Conservation (phyloP, 169 alveolate species). For the Plasmodium yoelii region DNA sequence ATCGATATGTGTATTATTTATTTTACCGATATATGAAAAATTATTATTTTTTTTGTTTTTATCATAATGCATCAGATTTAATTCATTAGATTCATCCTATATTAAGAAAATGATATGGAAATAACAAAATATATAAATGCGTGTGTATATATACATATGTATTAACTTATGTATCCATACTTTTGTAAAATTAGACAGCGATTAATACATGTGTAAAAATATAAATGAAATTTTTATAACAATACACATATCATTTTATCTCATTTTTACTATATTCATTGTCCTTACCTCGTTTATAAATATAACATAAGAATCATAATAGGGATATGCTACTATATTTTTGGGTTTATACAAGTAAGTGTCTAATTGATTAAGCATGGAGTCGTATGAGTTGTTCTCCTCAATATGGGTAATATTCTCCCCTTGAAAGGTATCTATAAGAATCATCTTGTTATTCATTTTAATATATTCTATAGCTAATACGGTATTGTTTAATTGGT, state of each 20-base stretch:
- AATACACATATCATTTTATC: neutral
- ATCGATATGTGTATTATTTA: slow-evolving; percentile 54
- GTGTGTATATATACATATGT: neutral
- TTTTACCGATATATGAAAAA: slow-evolving; percentile 44
- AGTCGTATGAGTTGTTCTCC: slow-evolving; percentile 13
- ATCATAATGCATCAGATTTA: slow-evolving; percentile 31
- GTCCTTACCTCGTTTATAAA: slow-evolving; percentile 34
- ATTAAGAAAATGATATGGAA: neutral
- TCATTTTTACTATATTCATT: neutral
- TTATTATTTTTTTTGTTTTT: slow-evolving; percentile 29
- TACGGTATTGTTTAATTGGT: slow-evolving; percentile 51
- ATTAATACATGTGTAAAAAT: neutral
- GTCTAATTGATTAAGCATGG: slow-evolving; percentile 29
- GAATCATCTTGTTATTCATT: slow-evolving; percentile 22
- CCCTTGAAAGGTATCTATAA: slow-evolving; percentile 61
- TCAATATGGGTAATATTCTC: slow-evolving; percentile 28
- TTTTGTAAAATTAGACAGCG: neutral
- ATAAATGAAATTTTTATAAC: neutral
- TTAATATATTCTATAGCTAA: slow-evolving; percentile 36
- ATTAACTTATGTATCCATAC: neutral
- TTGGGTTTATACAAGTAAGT: slow-evolving; percentile 38
- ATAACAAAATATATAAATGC: neutral
- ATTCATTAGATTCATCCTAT: slow-evolving; percentile 46
- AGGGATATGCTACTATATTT: slow-evolving; percentile 32
- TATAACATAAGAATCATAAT: slow-evolving; percentile 42